Evolutionary conservation across 768 basidiomycete genomes (phyloP).

Genomic region (Stropharia rugosoannulata): DNA sequence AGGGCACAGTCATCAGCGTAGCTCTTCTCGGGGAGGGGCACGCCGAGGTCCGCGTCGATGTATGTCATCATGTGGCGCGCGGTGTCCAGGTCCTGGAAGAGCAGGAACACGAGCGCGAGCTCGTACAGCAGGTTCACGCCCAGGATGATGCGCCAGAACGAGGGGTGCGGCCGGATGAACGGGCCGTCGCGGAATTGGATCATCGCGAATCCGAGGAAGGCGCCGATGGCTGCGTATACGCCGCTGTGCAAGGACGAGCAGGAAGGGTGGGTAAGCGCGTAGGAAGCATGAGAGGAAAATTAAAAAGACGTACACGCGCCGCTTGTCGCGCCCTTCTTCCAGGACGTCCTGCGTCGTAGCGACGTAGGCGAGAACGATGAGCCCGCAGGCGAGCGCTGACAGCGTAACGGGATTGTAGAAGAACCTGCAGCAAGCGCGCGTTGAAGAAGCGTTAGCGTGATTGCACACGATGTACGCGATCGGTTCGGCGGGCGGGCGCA

Average conservation of each 20-base stretch:
- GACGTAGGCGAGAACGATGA: conserved; percentile 74
- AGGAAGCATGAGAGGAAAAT: conserved; percentile 1
- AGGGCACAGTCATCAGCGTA: conserved; percentile 82
- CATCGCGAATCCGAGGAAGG: conserved; percentile 81
- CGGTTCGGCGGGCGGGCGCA: background rate
- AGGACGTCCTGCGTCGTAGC: conserved; percentile 85
- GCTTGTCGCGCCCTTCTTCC: conserved; percentile 79
- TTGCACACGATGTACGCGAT: background rate
- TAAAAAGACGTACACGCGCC: conserved; percentile 61
- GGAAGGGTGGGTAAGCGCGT: background rate
- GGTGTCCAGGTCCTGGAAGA: conserved; percentile 81
- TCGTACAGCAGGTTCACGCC: conserved; percentile 85
- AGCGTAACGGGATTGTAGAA: conserved; percentile 86
- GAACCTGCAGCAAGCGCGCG: conserved; percentile 50
- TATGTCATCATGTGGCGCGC: conserved; percentile 78
- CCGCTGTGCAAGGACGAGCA: conserved; percentile 46
- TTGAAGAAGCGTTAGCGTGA: background rate
- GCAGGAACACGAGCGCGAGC: conserved; percentile 76
- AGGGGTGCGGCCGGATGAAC: conserved; percentile 85
- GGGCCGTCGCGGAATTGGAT: conserved; percentile 90
- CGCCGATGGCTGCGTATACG: conserved; percentile 68
- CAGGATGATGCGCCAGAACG: conserved; percentile 79
- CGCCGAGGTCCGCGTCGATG: conserved; percentile 71
- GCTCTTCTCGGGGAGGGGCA: conserved; percentile 78
- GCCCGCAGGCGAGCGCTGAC: conserved; percentile 64